These are phyloP conservation scores for barley (Hordeum vulgare) DNA, from an alignment of 176 grass and related monocot genomes.

Conservation along the genomic window MorexV3_pseudomolecules_assembly NC_058522.1:504526721-504527220, in stretches of 20 bases:
- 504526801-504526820: too few relatives aligned
- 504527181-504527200: background rate
- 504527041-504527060: background rate
- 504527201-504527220: background rate
- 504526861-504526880: too few relatives aligned
- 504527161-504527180: constrained; percentile 8
- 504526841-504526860: too few relatives aligned
- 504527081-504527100: constrained; percentile 10
- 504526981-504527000: background rate
- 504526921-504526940: too few relatives aligned
- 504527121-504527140: constrained; percentile 13
- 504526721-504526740: too few relatives aligned
- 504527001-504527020: background rate
- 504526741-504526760: too few relatives aligned
- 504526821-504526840: too few relatives aligned
- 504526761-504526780: too few relatives aligned
- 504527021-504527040: background rate
- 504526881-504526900: background rate
- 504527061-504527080: constrained; percentile 28
- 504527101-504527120: constrained; percentile 3
- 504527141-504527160: constrained; percentile 14
- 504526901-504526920: background rate
- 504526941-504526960: background rate
- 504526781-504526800: too few relatives aligned
- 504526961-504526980: background rate